These are phyloP conservation scores for Didymellaceae sp. DNA, from an alignment of 2,329 filamentous ascomycete genomes.

Conservation along the genomic window DNA sequence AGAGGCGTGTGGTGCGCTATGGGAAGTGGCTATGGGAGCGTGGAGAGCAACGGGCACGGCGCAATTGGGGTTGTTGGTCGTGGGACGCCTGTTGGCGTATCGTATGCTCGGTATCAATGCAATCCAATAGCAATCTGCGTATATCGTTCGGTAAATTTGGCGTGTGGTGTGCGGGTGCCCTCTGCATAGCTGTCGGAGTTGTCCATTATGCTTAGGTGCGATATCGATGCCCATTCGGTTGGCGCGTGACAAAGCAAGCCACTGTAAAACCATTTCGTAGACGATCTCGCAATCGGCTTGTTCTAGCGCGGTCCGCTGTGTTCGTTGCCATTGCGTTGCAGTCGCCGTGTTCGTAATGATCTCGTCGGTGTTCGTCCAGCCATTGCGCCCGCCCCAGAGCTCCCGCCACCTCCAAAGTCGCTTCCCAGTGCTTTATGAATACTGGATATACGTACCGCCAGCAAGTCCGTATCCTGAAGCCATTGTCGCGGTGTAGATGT, in stretches of 20 bases:
- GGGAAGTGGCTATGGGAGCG: not conserved
- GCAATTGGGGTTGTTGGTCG: not conserved
- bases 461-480: conserved; percentile 82
- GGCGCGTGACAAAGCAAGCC: not conserved
- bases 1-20: not conserved
- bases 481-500: conserved; percentile 61
- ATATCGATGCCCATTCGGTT: not conserved
- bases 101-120: too few relatives aligned
- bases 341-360: conserved; percentile 10
- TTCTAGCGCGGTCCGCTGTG: not conserved
- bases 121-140: too few relatives aligned
- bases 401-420: conserved; percentile 18
- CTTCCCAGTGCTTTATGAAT: not conserved
- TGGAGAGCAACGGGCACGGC: not conserved
- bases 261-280: not conserved
- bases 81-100: too few relatives aligned
- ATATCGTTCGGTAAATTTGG: too few relatives aligned
- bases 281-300: not conserved
- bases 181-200: not conserved
- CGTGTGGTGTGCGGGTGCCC: not conserved
- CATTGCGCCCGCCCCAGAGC: conserved; percentile 25
- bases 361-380: conserved; percentile 18
- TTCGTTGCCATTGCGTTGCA: not conserved
- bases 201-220: not conserved
- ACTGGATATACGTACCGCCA: conserved; percentile 66